A percentile compares a stretch with the other conserved stretches of the same genome.
phyloP scores from a whole-genome alignment of 441 rosid genomes.

The Sinapis alba region DNA sequence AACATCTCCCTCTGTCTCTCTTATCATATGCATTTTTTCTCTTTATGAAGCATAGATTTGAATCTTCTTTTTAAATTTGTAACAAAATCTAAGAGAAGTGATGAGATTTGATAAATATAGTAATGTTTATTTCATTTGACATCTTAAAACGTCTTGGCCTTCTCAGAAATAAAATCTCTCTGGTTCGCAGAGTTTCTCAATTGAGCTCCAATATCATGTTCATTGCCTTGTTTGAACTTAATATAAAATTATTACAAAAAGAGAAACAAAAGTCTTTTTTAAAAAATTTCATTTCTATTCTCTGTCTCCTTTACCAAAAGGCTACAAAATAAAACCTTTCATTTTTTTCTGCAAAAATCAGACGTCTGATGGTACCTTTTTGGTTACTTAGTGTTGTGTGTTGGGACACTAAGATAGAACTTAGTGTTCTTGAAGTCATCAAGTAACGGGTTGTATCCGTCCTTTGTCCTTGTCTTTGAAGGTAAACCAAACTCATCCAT shows the following conservation, averaged over 20 bases:
- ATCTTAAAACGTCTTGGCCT: not conserved
- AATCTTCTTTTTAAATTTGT: slow-evolving; percentile 26
- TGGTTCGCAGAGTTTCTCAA: not conserved
- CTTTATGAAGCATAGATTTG: slow-evolving; percentile 22
- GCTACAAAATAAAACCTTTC: not conserved
- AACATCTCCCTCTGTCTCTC: not conserved
- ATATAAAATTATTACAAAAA: not conserved
- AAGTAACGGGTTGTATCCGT: slow-evolving; percentile 93
- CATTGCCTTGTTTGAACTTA: not conserved
- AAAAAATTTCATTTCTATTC: not conserved
- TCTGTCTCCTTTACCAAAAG: not conserved
- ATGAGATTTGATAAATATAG: not conserved
- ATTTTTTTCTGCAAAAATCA: slow-evolving; percentile 15
- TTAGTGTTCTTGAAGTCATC: slow-evolving; percentile 97
- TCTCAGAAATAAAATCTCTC: not conserved
- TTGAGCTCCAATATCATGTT: not conserved
- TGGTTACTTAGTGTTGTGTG: slow-evolving; percentile 68
- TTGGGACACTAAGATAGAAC: slow-evolving; percentile 89
- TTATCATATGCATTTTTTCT: slow-evolving; percentile 7
- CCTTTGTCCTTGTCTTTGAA: slow-evolving; percentile 83
- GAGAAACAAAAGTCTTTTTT: not conserved
- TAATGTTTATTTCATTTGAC: not conserved
- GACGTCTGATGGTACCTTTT: slow-evolving; percentile 15
- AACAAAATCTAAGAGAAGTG: slow-evolving; percentile 15
- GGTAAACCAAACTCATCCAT: slow-evolving; percentile 98